A percentile compares a stretch with the other conserved stretches of the same genome.
phyloP scores from a whole-genome alignment of 371 early-diverging fungal genomes.

The Rhizomucor miehei region DNA sequence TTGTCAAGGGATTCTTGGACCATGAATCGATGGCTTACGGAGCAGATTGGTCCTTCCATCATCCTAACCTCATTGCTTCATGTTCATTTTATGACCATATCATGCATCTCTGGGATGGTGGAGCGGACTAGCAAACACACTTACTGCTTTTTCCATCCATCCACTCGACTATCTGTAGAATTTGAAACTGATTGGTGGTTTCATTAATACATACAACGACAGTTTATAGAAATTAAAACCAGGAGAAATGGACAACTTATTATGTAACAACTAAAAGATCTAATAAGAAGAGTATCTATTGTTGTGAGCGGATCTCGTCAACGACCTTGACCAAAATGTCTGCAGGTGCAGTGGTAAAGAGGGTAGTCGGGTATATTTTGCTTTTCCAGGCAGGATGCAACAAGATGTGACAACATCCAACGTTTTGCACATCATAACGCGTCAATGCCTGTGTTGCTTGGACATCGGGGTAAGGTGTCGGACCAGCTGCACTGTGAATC shows the following conservation, averaged over 20 bases:
- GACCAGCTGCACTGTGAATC: conserved; percentile 60
- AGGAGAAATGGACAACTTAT: too few relatives aligned
- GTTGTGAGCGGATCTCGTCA: conserved; percentile 14
- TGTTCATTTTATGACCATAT: conserved; percentile 95
- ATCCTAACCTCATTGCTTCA: conserved; percentile 62
- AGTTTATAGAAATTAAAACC: too few relatives aligned
- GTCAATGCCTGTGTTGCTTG: conserved; percentile 73
- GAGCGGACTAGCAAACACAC: too few relatives aligned
- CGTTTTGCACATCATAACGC: conserved; percentile 69
- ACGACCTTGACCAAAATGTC: conserved; percentile 50
- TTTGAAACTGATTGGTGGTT: too few relatives aligned
- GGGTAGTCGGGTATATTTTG: conserved; percentile 81
- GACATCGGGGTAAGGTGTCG: conserved; percentile 86
- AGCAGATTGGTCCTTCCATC: conserved; percentile 79
- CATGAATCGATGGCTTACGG: conserved; percentile 91
- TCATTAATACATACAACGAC: too few relatives aligned
- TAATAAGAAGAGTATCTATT: too few relatives aligned
- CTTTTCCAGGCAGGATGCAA: conserved; percentile 88
- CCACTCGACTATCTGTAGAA: too few relatives aligned
- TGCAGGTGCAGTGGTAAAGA: conserved; percentile 81
- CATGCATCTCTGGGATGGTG: conserved; percentile 74
- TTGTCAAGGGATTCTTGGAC: conserved; percentile 52
- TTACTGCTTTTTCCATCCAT: too few relatives aligned
- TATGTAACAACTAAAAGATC: too few relatives aligned
- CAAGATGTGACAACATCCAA: conserved; percentile 83